Base-by-base conservation (phyloP, 1,284 basidiomycete genomes). In the Taiwanofungus camphoratus region DNA sequence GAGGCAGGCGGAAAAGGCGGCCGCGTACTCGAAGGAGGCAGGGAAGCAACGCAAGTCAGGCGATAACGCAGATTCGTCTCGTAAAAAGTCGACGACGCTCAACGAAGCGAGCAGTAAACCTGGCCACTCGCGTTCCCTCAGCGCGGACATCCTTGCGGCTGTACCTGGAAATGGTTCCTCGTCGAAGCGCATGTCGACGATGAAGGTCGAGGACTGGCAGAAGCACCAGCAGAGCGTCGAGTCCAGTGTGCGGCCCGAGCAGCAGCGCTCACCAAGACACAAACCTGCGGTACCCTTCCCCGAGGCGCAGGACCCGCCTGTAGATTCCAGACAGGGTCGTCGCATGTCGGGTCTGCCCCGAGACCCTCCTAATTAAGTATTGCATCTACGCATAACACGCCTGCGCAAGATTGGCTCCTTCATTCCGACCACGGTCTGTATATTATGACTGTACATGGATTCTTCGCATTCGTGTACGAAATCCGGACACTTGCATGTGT, bases 151-250 rank as follows among this genome's bases (percentile, higher is more conserved):
- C 57, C 67, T 87, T 15, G 75, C 70, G 39, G 60, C 60, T 18
- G 60, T 71, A 24, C 60, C 65, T 5, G 63, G 58, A n/a, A 44
- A 52, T 5, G 49, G 57, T n/a, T 49, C 59, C 32, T 69, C 79
- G 21, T 77, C 81, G 38, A 79, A 75, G 56, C 75, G 82, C 36
- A 59, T 80, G 60, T 87, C 85, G 34, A 77, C 72, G 58, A 62
- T 87, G 68, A 87, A 87, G 60, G 87, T 89, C 26, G 83, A 87
- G 59, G 86, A 87, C 55, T 89, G 87, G 86, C 81, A 86, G 60
- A 74, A 74, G 49, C 73, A 79, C 55, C 86, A 87, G 57, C 69
- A 77, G 36, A 64, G 64, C 30, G 71, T 71, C 22, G 51, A 55
- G 54, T 54, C 39, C 49, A 51, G 18, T 57, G 52, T 45, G 54